Evolutionary conservation across 768 basidiomycete species (phyloP).

Genomic region (Amanita rimosa): DNA sequence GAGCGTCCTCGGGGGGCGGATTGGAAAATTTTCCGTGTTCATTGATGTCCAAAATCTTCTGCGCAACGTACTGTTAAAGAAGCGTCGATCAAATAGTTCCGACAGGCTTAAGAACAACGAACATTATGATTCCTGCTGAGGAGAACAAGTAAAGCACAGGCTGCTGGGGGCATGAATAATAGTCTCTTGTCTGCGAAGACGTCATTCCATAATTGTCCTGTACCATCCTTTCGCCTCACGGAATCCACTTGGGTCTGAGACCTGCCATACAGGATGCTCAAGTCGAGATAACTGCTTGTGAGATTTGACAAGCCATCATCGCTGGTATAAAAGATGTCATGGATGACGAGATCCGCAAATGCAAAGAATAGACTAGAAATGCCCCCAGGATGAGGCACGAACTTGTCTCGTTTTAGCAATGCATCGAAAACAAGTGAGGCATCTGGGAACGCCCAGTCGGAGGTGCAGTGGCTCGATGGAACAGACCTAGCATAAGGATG

Average conservation of each 20-base stretch:
- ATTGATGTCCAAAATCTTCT: constrained; percentile 58
- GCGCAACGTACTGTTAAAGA: constrained; percentile 47
- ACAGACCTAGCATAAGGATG: constrained; percentile 63
- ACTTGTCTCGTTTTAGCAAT: constrained; percentile 42
- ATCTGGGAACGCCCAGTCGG: constrained; percentile 45
- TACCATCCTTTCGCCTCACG: constrained; percentile 53
- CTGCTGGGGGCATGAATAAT: constrained; percentile 62
- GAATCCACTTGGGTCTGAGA: constrained; percentile 31
- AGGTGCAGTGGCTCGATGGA: constrained; percentile 30
- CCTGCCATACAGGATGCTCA: constrained; percentile 65
- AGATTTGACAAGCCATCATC: constrained; percentile 44
- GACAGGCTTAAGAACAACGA: constrained; percentile 12
- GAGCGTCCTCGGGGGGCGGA: constrained; percentile 14
- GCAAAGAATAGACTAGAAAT: constrained; percentile 70
- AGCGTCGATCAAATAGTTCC: not conserved
- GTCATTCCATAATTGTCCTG: constrained; percentile 58
- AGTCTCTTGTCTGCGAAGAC: constrained; percentile 58
- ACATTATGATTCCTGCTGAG: constrained; percentile 70
- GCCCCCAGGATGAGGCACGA: constrained; percentile 50
- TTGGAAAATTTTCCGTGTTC: constrained; percentile 39
- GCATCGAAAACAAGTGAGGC: constrained; percentile 61
- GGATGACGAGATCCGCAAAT: constrained; percentile 69
- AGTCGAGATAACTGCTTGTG: constrained; percentile 64
- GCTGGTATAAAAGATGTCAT: constrained; percentile 57
- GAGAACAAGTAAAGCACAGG: constrained; percentile 56